A percentile compares a stretch with the other conserved stretches of the same genome.
Conservation (phyloP, 148 eudicot species). For the Bassia scoparia region DNA sequence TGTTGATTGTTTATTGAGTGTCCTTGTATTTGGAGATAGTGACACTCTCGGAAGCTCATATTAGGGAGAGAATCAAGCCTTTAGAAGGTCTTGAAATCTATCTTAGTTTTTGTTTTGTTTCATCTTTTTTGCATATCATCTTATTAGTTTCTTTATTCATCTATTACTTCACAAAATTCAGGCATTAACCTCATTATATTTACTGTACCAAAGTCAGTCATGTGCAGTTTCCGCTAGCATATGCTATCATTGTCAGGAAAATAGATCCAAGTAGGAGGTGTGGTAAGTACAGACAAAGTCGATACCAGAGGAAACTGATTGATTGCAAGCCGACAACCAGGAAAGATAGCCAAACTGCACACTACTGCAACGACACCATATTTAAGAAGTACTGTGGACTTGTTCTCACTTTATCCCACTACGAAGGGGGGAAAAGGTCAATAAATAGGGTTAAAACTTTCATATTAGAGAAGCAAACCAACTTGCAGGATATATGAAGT, state of each 20-base stretch:
- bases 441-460: background rate
- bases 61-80: no score
- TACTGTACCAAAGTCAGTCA: no score
- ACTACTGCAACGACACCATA: constrained; percentile 96
- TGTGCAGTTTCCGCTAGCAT: background rate
- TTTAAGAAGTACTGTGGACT: constrained; percentile 88
- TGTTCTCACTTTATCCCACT: constrained; percentile 98
- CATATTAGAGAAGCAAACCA: background rate
- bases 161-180: no score
- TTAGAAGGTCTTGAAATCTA: no score
- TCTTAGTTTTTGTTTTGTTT: no score
- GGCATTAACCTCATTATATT: no score
- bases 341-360: constrained; percentile 84
- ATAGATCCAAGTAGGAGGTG: background rate
- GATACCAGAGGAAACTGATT: constrained; percentile 92
- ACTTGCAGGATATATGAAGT: background rate
- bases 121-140: no score
- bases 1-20: no score
- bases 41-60: no score
- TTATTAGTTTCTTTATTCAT: no score
- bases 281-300: constrained; percentile 4
- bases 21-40: no score
- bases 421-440: background rate
- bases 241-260: background rate
- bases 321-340: constrained; percentile 74